A percentile compares a stretch with the other conserved stretches of the same genome.
Conservation (phyloP, 2,329 filamentous ascomycete species). For the Claviceps pusilla region DNA sequence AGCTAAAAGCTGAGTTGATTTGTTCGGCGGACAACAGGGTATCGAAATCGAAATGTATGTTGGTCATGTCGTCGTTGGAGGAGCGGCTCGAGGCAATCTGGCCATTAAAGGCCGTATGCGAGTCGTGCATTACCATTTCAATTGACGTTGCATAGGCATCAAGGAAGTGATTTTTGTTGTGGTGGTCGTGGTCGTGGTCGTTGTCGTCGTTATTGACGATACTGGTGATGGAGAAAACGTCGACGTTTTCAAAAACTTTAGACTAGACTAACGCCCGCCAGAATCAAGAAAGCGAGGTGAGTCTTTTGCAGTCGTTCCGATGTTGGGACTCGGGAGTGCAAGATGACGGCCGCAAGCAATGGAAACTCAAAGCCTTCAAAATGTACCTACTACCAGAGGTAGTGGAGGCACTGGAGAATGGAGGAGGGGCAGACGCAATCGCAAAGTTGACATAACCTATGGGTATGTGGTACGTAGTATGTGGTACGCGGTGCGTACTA, state of each 20-base stretch:
- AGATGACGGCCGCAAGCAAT: background rate
- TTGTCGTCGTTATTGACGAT: background rate
- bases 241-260: background rate
- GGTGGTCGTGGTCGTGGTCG: background rate
- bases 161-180: background rate
- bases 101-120: slow-evolving; percentile 10
- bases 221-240: background rate
- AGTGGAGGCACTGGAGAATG: too few species aligned
- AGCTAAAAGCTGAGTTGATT: slow-evolving; percentile 14
- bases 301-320: background rate
- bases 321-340: background rate
- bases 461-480: too few species aligned
- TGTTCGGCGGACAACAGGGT: slow-evolving; percentile 10
- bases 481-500: too few species aligned
- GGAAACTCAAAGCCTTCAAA: background rate
- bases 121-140: slow-evolving; percentile 11
- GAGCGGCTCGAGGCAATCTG: slow-evolving; percentile 7
- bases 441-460: too few species aligned
- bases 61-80: slow-evolving; percentile 17
- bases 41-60: slow-evolving; percentile 14
- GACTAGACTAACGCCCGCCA: background rate
- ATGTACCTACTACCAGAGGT: too few species aligned
- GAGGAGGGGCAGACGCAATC: too few species aligned
- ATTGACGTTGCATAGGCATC: background rate
- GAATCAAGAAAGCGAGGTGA: background rate